A percentile compares a stretch with the other conserved stretches of the same genome.
Conservation (phyloP, 75 land plant species). For the Cryptomeria japonica region DNA sequence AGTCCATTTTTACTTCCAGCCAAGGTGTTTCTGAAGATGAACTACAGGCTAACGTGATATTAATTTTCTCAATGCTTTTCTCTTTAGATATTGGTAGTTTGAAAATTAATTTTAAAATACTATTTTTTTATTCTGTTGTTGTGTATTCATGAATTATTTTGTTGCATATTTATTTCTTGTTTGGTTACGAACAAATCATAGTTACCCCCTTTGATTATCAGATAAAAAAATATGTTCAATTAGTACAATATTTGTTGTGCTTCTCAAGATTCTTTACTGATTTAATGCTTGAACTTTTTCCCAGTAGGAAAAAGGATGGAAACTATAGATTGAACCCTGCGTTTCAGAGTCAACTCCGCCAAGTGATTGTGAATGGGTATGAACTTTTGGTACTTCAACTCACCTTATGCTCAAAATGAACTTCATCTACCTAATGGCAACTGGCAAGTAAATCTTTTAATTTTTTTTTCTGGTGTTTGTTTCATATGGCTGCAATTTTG, state of each 20-base stretch:
- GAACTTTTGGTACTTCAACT: constrained; percentile 19
- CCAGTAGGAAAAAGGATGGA: constrained; percentile 67
- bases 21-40: background rate
- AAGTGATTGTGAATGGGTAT: constrained; percentile 72
- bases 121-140: background rate
- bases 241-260: background rate
- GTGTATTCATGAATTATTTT: too few species aligned
- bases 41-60: background rate
- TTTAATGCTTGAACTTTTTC: background rate
- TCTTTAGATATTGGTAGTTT: background rate
- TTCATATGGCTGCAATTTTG: constrained; percentile 3
- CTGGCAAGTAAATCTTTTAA: background rate
- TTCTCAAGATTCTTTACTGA: background rate
- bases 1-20: background rate
- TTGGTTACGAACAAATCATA: too few species aligned
- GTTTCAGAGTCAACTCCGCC: constrained; percentile 76
- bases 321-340: constrained; percentile 77
- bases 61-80: background rate
- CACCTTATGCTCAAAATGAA: background rate
- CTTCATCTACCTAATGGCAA: background rate
- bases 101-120: background rate
- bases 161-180: background rate
- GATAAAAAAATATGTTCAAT: background rate
- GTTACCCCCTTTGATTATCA: background rate
- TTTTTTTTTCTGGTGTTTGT: background rate